Conservation (phyloP, 352 stramenopile species). For the Globisporangium carolinianum region DNA sequence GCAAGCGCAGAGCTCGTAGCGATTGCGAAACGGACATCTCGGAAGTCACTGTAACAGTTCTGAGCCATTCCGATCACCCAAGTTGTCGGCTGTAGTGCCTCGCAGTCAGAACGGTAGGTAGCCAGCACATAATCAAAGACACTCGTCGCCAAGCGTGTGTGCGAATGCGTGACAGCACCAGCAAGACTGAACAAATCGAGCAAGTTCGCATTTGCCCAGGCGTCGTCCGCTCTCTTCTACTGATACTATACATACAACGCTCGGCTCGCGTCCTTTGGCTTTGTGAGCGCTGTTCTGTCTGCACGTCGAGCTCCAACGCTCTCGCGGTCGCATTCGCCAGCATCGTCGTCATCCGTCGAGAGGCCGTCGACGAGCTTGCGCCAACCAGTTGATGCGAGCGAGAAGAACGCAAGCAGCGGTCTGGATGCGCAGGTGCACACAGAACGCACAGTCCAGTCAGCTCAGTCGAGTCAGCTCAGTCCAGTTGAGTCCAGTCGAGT, state of each 20-base stretch:
- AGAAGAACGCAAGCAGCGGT: constrained; percentile 53
- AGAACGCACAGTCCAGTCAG: constrained; percentile 3
- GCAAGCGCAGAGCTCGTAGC: too few species aligned
- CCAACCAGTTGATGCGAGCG: constrained; percentile 56
- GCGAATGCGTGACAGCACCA: too few species aligned
- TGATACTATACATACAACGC: constrained; percentile 1
- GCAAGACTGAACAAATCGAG: too few species aligned
- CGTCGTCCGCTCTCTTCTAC: too few species aligned
- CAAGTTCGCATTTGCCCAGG: too few species aligned
- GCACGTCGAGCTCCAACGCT: neutral
- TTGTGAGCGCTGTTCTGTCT: neutral
- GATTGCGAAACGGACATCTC: too few species aligned
- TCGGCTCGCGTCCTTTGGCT: neutral
- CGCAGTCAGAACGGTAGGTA: too few species aligned
- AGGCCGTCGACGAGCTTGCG: constrained; percentile 55
- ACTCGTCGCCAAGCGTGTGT: too few species aligned
- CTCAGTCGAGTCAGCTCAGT: neutral
- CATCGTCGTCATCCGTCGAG: constrained; percentile 27
- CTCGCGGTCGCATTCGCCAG: neutral
- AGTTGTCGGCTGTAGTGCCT: too few species aligned
- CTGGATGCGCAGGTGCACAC: constrained; percentile 16
- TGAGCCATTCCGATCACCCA: too few species aligned
- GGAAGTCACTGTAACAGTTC: too few species aligned
- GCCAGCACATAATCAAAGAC: too few species aligned
- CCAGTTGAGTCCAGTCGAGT: neutral